phyloP scores from a whole-genome alignment of 768 basidiomycete genomes.

The Gloeophyllum trabeum region DNA sequence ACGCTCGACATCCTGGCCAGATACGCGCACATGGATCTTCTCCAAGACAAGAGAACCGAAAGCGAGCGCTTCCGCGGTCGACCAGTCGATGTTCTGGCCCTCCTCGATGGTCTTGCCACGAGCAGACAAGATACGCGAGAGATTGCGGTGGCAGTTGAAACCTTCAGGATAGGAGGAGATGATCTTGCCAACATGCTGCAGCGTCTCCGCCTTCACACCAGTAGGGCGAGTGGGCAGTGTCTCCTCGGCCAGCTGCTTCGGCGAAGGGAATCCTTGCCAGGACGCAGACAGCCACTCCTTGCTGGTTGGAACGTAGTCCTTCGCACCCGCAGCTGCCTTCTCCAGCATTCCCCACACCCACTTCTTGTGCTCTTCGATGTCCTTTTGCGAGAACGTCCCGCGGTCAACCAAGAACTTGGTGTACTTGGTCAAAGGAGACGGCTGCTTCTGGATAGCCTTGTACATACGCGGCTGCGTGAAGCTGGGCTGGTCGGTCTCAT shows the following conservation, averaged over 20 bases:
- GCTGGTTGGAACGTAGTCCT: conserved; percentile 90
- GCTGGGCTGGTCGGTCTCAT: conserved; percentile 97
- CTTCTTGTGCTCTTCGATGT: conserved; percentile 96
- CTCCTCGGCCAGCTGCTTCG: conserved; percentile 87
- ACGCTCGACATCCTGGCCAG: conserved; percentile 97
- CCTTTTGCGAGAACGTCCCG: conserved; percentile 89
- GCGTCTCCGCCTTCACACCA: conserved; percentile 62
- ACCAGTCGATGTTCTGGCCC: conserved; percentile 91
- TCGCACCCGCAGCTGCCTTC: conserved; percentile 84
- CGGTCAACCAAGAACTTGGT: conserved; percentile 84
- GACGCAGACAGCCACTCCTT: conserved; percentile 98
- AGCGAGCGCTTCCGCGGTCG: conserved; percentile 95
- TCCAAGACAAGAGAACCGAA: conserved; percentile 91
- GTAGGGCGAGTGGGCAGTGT: conserved; percentile 87
- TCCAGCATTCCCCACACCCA: conserved; percentile 99
- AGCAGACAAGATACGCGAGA: conserved; percentile 79
- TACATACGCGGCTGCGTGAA: conserved; percentile 99
- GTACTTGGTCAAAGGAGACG: conserved; percentile 86
- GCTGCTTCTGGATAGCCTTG: conserved; percentile 89
- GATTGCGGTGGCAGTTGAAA: conserved; percentile 86
- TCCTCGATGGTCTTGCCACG: conserved; percentile 91
- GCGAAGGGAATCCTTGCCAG: conserved; percentile 98
- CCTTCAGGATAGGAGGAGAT: conserved; percentile 80
- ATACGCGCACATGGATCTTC: conserved; percentile 88
- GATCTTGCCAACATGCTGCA: conserved; percentile 77